Percentiles rank a stretch among this genome's conserved stretches.
phyloP scores from a whole-genome alignment of 108 stramenopile species.

The Aureococcus anophagefferens region DNA sequence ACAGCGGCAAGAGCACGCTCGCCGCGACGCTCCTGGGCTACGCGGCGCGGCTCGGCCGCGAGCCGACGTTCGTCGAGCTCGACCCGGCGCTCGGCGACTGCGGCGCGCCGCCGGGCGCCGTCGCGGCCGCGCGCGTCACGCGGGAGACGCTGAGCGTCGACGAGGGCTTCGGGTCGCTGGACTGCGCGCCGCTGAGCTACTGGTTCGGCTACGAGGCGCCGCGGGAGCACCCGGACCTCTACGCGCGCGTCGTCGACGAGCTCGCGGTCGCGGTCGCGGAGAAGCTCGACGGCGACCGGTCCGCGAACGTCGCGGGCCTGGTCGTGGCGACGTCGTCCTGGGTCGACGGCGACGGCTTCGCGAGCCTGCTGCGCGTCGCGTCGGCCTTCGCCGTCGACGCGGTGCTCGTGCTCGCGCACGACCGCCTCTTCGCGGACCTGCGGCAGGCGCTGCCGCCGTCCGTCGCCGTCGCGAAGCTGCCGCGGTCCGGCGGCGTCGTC shows the following conservation, averaged over 20 bases:
- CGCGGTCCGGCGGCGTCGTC: neutral
- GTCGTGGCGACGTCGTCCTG: neutral
- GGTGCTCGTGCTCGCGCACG: neutral
- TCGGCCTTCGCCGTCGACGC: neutral
- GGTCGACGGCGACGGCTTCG: neutral
- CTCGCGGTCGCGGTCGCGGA: neutral
- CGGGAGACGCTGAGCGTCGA: neutral
- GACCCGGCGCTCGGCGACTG: neutral
- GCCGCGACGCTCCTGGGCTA: neutral
- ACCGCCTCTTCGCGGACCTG: neutral
- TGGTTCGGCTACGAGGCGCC: neutral
- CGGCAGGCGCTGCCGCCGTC: neutral
- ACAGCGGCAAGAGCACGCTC: neutral
- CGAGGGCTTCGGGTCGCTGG: neutral
- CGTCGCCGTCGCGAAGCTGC: neutral
- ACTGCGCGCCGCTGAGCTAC: neutral
- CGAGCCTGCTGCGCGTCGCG: neutral
- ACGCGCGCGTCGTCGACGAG: neutral
- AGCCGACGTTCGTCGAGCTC: neutral
- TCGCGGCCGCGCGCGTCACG: too few species aligned
- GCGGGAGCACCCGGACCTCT: too few species aligned
- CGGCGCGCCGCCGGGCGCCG: neutral
- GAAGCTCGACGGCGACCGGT: neutral
- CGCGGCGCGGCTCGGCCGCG: neutral
- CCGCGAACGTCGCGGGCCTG: neutral